Base-by-base conservation (phyloP, 495 filamentous ascomycete genomes). In the Hypomontagnella submonticulosa region DNA sequence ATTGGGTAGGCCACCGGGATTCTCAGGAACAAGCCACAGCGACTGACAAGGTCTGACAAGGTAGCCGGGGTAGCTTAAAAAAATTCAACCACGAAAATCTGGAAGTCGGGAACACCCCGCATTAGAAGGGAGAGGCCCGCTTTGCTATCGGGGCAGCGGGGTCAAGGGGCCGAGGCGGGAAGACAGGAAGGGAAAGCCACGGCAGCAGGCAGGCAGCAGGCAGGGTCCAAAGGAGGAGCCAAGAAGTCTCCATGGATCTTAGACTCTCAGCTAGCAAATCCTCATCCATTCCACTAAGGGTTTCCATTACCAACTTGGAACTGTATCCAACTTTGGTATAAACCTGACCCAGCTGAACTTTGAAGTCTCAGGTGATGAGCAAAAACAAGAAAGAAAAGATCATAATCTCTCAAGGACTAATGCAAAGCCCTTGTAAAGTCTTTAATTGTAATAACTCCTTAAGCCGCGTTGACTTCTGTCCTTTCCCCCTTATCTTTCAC, bases 21-120 rank as follows among this genome's bases (percentile, higher is more conserved):
- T 69, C 66, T 69, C 66, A 69, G 66, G 66, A 69, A 69, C 66
- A 49, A 56, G 55, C 46, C 20, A 63, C 66, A 69, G 60, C 49
- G 58, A 34, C 12, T 49, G 44, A 53, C 41, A 33, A 15, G 41
- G 47, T 37, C 37, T 53, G 37, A 34, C 32, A 16, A 42, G 49
- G 12, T 32, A 54, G 41, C 49, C 30, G 55, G 55, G 54, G 62
- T 64, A 57, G 52, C 36, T 54, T 47, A 37, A 44, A 33, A 57
- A 57, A 57, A 58, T 16, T 48, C 2, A n/a, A 12, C 34, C 19
- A 55, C 40, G 15, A 52, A 54, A 62, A 62, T 41, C 30, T 47
- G 43, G 44, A 57, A 63, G 41, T 48, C 58, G 57, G 58, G 34
- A 67, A 67, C 58, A 58, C 63, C 63, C 63, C 63, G 63, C 63